A percentile compares a stretch with the other conserved stretches of the same genome.
Conservation (phyloP, 108 stramenopile species). For the Fragilaria radians region DNA sequence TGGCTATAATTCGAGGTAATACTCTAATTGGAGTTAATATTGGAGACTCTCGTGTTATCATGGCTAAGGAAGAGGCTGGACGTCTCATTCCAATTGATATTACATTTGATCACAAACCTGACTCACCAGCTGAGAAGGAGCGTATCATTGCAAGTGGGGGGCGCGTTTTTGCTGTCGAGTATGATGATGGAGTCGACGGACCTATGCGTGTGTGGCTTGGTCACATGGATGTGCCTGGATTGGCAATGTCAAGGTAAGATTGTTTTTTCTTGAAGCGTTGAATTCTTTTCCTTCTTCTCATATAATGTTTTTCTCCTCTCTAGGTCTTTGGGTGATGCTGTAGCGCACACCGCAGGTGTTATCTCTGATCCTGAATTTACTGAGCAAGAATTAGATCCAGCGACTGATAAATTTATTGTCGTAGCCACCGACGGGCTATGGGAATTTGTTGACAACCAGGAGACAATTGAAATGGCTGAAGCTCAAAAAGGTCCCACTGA, state of each 20-base stretch:
- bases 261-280: not conserved
- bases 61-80: slow-evolving; percentile 56
- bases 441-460: slow-evolving; percentile 95
- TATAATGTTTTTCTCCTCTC: slow-evolving; percentile 8
- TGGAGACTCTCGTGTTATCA: slow-evolving; percentile 88
- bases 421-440: slow-evolving; percentile 96
- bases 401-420: slow-evolving; percentile 82
- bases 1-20: slow-evolving; percentile 89
- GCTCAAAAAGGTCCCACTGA: slow-evolving; percentile 74
- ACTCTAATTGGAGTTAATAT: slow-evolving; percentile 88
- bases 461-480: slow-evolving; percentile 85
- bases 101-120: slow-evolving; percentile 97
- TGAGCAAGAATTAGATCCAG: slow-evolving; percentile 73
- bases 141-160: slow-evolving; percentile 91
- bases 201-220: slow-evolving; percentile 98
- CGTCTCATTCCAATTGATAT: slow-evolving; percentile 77
- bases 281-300: not conserved
- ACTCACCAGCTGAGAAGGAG: slow-evolving; percentile 92
- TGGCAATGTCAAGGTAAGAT: slow-evolving; percentile 90
- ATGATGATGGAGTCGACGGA: slow-evolving; percentile 98
- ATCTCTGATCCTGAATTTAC: slow-evolving; percentile 93
- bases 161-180: slow-evolving; percentile 97
- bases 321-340: slow-evolving; percentile 94
- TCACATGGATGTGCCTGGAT: slow-evolving; percentile 97
- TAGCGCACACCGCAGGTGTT: slow-evolving; percentile 97